These are phyloP conservation scores for Kodamaea nitidulidarum DNA, from an alignment of 805 yeast species.

Conservation along the genomic window DNA sequence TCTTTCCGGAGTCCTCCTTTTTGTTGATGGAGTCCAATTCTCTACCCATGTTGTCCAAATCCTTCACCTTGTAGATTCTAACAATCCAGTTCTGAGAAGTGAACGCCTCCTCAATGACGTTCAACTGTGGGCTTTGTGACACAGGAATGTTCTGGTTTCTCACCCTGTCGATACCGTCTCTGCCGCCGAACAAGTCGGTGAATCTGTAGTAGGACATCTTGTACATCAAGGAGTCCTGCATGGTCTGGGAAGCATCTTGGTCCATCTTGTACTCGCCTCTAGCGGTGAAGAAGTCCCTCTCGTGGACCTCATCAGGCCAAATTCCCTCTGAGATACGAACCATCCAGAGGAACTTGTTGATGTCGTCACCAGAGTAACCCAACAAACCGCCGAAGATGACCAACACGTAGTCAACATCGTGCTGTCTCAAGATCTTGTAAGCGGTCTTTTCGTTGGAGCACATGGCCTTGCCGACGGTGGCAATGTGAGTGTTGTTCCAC, in stretches of 20 bases:
- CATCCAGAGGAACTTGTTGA: conserved; percentile 98
- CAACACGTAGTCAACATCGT: conserved; percentile 92
- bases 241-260: conserved; percentile 71
- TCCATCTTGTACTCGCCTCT: conserved; percentile 89
- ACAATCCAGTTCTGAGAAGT: conserved; percentile 97
- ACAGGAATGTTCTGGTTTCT: conserved; percentile 73
- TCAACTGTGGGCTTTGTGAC: conserved; percentile 48
- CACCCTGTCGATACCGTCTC: conserved; percentile 75
- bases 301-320: conserved; percentile 98
- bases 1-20: conserved; percentile 36
- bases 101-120: conserved; percentile 87
- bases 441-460: conserved; percentile 82
- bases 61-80: conserved; percentile 88
- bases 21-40: conserved; percentile 58
- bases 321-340: conserved; percentile 97
- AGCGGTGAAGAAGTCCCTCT: conserved; percentile 76
- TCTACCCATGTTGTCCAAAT: conserved; percentile 83
- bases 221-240: conserved; percentile 90
- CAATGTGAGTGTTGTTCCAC: conserved; percentile 99
- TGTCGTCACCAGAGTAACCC: conserved; percentile 94
- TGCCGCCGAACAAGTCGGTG: conserved; percentile 61
- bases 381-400: conserved; percentile 91
- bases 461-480: conserved; percentile 98
- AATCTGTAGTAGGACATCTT: conserved; percentile 90
- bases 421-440: conserved; percentile 80